Evolutionary conservation across 2,329 filamentous ascomycete species (phyloP), one percentile per base, ranked within the genome.

Genomic region (Thermoascus crustaceus): DNA sequence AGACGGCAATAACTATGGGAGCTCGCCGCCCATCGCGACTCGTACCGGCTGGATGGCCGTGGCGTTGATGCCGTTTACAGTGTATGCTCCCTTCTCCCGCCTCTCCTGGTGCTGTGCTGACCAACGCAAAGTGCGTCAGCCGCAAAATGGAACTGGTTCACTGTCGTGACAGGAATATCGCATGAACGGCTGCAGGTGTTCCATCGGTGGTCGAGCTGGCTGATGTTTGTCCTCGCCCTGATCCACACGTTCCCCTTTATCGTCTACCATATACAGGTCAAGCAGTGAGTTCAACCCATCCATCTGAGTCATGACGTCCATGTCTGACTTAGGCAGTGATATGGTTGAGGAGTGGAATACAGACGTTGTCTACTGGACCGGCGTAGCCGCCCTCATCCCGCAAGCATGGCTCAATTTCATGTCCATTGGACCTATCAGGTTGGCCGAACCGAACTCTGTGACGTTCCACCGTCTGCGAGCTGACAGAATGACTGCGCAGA

Each of bases 201-300:
- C 51, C 72, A 75, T 46, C 61, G 61, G 24, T 73, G 69, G 68
- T 57, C 67, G 4, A 61, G 63, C 17, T 73, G 67, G 54, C 70
- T 68, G 8, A 72, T 75, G 58, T 73, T 76, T 33, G 55, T 70
- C 6, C 60, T 75, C 0, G 69, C 71, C 0, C 54, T 76, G 4
- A 47, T 76, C 4, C 73, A 77, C 48, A 76, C 72, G 0, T 75
- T 77, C 32, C 73, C 73, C 0, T 76, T 76, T 45, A 67, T 76
- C 39, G 59, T 76, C 2, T 69, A 64, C 39, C 62, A 73, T 41
- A 57, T 66, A 16, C 53, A 55, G n/a, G n/a, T n/a, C 40, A 61
- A 58, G 24, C 66, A 20, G 31, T 33, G 23, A 33, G 31, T 33
- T 10, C 9, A 6, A 16, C 3, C 20, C 5, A 9, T 9, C 11